Percentiles rank a stretch among this genome's conserved stretches.
Evolutionary conservation across 768 basidiomycete species (phyloP).

Genomic region (Tulasnella sp.): DNA sequence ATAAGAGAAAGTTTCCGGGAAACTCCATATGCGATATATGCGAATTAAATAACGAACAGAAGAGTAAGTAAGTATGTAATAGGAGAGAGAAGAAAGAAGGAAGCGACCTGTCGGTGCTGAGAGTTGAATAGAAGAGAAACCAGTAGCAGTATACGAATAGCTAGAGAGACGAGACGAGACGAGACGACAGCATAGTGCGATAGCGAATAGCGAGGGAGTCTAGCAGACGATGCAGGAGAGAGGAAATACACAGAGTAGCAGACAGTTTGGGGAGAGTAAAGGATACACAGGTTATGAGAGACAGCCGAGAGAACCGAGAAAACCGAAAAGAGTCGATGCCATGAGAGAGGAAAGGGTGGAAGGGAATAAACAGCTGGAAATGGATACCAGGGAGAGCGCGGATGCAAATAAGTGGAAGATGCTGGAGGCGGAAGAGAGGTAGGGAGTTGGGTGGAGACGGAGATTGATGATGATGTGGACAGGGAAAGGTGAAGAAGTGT

Average conservation of each 20-base stretch:
- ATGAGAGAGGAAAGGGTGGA: not conserved
- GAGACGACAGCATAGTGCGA: not conserved
- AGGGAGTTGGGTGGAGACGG: not conserved
- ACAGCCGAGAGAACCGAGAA: not conserved
- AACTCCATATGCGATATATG: no score
- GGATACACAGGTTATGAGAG: not conserved
- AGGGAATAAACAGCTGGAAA: not conserved
- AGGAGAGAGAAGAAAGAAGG: no score
- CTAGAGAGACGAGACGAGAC: not conserved
- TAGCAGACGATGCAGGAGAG: not conserved
- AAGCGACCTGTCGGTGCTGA: not conserved
- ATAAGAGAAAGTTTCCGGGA: no score
- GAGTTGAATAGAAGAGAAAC: not conserved
- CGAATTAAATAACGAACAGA: no score
- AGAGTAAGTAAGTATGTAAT: no score
- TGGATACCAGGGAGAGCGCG: not conserved
- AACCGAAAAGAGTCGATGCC: not conserved
- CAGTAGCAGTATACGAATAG: not conserved
- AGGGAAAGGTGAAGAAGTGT: not conserved
- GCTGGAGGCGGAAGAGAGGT: not conserved
- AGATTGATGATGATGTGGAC: not conserved
- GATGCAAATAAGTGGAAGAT: not conserved
- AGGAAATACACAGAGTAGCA: not conserved
- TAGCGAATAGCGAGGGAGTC: not conserved
- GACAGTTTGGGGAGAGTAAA: not conserved